Conservation (phyloP, 345 rosid genomes). For the Odontarrhena argentea region DNA sequence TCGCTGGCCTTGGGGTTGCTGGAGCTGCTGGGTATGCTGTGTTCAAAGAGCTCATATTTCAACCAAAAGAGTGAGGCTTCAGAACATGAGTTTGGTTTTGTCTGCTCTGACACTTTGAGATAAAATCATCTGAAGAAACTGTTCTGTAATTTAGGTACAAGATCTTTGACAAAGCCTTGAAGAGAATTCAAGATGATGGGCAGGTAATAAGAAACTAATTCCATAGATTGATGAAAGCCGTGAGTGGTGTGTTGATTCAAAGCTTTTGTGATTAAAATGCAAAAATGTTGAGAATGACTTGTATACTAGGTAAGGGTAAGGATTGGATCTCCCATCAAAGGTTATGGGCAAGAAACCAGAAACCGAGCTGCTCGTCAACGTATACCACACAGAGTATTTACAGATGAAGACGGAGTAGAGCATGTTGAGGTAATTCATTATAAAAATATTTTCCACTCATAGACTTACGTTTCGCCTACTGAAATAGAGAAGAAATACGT, state of each 20-base stretch:
- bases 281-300: conserved; percentile 16
- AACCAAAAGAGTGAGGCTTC: conserved; percentile 85
- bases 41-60: conserved; percentile 86
- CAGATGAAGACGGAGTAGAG: conserved; percentile 96
- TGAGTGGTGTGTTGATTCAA: conserved; percentile 4
- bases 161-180: conserved; percentile 80
- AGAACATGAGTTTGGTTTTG: conserved; percentile 21
- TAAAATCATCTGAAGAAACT: conserved; percentile 14
- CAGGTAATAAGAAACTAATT: conserved; percentile 55
- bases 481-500: background rate
- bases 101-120: conserved; percentile 15
- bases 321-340: conserved; percentile 95
- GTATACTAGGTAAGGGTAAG: conserved; percentile 77
- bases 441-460: background rate
- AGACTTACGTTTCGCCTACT: background rate
- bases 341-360: conserved; percentile 94
- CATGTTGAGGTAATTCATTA: conserved; percentile 69
- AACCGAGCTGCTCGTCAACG: conserved; percentile 97
- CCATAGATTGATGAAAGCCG: conserved; percentile 29
- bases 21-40: conserved; percentile 90
- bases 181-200: conserved; percentile 87
- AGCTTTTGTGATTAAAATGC: conserved; percentile 10
- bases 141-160: conserved; percentile 60
- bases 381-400: conserved; percentile 71
- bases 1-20: conserved; percentile 91